Evolutionary conservation across 768 basidiomycete species (phyloP), one percentile per base, ranked within the genome.

Genomic region (Leccinum disarticulatum): DNA sequence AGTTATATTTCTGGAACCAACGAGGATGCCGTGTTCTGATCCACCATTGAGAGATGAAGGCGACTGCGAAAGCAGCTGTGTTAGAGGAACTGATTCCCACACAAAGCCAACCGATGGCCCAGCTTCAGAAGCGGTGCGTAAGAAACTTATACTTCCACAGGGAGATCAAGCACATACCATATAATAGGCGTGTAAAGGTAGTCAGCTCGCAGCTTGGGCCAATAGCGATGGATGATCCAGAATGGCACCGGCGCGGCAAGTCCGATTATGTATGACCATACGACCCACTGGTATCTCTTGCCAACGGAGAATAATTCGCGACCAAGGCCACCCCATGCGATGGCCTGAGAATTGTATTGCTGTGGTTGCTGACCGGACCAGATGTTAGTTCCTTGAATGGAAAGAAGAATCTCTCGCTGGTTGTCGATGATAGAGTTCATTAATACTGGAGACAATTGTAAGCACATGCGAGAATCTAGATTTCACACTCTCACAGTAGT

Each of bases 381-480:
- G n/a, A 73, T 68, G 47, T 68, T 69, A 25, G 85, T 84, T 35
- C 84, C 84, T 64, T 87, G 75, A 0, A 83, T 76, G 9, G 79
- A 80, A 30, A 86, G 70, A 4, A 87, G 69, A 28, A 83, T 81
- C 0, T 78, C 76, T 0, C 77, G 74, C 50, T 85, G 81, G 35
- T 70, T 76, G 52, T 77, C 74, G 64, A 87, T 77, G 62, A 87
- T 82, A 2, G 78, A 78, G 62, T 83, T 85, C 85, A 86, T 85
- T 54, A 87, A 64, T 46, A 86, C 80, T 73, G 77, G 65, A 78
- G 54, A 78, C 64, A 25, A 14, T 4, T 31, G 31, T 56, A 17
- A 64, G 48, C 57, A 13, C 17, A 8, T 25, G 30, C 1, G 36
- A 41, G 9, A 27, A 52, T 49, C 19, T 4, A 11, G 8, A 19